A percentile compares a stretch with the other conserved stretches of the same genome.
Conservation (phyloP, 148 eudicot genomes). For the Linanthus parryae region DNA sequence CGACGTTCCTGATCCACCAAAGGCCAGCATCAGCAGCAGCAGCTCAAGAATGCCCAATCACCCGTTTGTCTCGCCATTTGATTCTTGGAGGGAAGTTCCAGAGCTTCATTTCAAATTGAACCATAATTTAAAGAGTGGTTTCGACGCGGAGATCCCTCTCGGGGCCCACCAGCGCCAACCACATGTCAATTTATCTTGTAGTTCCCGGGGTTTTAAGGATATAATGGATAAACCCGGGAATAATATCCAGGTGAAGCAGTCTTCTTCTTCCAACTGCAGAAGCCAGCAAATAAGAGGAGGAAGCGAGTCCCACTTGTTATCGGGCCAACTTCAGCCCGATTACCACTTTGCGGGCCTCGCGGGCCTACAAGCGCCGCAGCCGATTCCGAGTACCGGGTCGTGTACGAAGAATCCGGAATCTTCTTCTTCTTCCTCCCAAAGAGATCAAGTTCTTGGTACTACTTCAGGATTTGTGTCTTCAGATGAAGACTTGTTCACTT, state of each 20-base stretch:
- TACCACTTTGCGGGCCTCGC: constrained; percentile 17
- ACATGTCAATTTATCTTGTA: constrained; percentile 11
- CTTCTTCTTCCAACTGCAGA: constrained; percentile 10
- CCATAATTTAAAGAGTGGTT: constrained; percentile 22
- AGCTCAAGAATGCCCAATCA: constrained; percentile 28
- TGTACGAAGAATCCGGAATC: constrained; percentile 29
- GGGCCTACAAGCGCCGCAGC: constrained; percentile 21
- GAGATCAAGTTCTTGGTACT: constrained; percentile 26
- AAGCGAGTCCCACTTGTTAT: constrained; percentile 17
- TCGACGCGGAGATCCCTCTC: constrained; percentile 26
- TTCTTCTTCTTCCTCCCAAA: constrained; percentile 19
- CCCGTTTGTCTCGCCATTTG: constrained; percentile 21
- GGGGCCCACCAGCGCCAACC: constrained; percentile 20
- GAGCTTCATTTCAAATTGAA: constrained; percentile 43
- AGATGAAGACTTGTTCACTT: constrained; percentile 30
- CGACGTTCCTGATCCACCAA: constrained; percentile 30
- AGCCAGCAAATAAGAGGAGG: constrained; percentile 16
- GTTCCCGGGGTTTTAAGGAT: constrained; percentile 25
- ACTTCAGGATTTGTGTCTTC: constrained; percentile 29
- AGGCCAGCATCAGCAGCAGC: constrained; percentile 29
- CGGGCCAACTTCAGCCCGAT: constrained; percentile 20
- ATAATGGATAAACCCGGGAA: constrained; percentile 22
- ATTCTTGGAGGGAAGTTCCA: constrained; percentile 35
- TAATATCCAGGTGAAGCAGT: constrained; percentile 24
- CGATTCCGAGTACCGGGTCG: constrained; percentile 22